These are phyloP conservation scores for Pyrenophora seminiperda DNA, from an alignment of 2,329 filamentous ascomycete species.

Conservation along the genomic window DNA sequence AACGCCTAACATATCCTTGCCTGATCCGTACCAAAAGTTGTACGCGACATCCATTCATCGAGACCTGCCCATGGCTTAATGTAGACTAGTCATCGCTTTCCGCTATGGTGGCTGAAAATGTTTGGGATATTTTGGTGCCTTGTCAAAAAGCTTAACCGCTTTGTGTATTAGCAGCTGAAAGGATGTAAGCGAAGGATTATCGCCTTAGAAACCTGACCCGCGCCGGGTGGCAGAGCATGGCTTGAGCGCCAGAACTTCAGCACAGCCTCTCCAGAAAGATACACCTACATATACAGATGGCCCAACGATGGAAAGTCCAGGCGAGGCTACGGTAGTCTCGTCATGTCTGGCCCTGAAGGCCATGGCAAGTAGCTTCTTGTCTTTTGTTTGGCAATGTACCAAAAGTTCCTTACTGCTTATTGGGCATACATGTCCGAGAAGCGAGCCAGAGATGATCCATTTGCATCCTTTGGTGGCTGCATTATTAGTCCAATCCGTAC, in stretches of 20 bases:
- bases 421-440: neutral
- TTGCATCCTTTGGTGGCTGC: slow-evolving; percentile 12
- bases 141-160: slow-evolving; percentile 26
- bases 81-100: slow-evolving; percentile 12
- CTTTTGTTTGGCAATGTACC: neutral
- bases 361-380: slow-evolving; percentile 2
- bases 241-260: slow-evolving; percentile 18
- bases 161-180: slow-evolving; percentile 20
- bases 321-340: neutral
- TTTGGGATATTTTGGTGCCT: slow-evolving; percentile 20
- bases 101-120: slow-evolving; percentile 17
- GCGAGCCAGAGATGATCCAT: neutral
- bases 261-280: slow-evolving; percentile 8
- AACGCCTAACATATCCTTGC: slow-evolving; percentile 18
- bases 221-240: slow-evolving; percentile 11
- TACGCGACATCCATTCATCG: slow-evolving; percentile 14
- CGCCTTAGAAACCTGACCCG: slow-evolving; percentile 11
- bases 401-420: neutral
- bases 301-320: slow-evolving; percentile 1
- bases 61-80: slow-evolving; percentile 3
- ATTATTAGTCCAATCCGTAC: slow-evolving; percentile 12
- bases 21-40: slow-evolving; percentile 8
- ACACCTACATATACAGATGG: slow-evolving; percentile 4
- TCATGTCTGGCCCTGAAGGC: neutral
- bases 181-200: slow-evolving; percentile 23